Evolutionary conservation across 371 early-diverging fungal genomes (phyloP), one percentile per base, ranked within the genome.

Genomic region (Mortierella sp.): DNA sequence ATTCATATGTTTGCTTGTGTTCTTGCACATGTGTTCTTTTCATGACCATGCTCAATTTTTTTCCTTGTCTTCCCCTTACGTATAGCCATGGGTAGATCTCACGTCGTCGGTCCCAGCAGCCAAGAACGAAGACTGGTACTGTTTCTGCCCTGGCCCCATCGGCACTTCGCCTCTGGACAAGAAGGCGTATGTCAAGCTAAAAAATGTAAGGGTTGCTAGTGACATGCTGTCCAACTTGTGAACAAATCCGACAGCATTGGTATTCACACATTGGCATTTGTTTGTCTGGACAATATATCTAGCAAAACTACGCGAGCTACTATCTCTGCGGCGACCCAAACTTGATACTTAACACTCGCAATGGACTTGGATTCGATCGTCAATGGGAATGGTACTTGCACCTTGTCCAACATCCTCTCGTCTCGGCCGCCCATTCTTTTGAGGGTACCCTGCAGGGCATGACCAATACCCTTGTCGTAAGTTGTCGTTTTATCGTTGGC

Each of bases 311-410:
- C 19, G 74, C 76, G 7, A 57, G 76, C 44, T 60, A 50, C 14
- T 84, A 85, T 34, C 52, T 85, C 11, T 77, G 79, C 13, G 86
- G 86, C 1, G 86, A 85, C 31, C 24, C 26, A 3, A 38, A 65
- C 4, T 38, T 68, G 1, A 54, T 68, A 21, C 75, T 73, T 3
- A 85, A 85, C 50, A 21, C 74, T 13, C 76, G 86, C 26, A 85
- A 85, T 44, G 82, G 80, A 2, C n/a, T 85, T n/a, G 86, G 86
- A 1, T 34, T 55, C 16, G 82, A 81, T 9, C 86, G 74, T 19
- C 50, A 70, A 10, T 84, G 85, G 85, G 79, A 76, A 7, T 85
- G 86, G 86, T 82, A 85, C 55, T 58, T 74, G 0, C 81, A 81
- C 45, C 72, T 82, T 19, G 77, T 71, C 0, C 86, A 85, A 31